Base-by-base conservation (phyloP, 441 rosid genomes). In the Melastoma candidum region DNA sequence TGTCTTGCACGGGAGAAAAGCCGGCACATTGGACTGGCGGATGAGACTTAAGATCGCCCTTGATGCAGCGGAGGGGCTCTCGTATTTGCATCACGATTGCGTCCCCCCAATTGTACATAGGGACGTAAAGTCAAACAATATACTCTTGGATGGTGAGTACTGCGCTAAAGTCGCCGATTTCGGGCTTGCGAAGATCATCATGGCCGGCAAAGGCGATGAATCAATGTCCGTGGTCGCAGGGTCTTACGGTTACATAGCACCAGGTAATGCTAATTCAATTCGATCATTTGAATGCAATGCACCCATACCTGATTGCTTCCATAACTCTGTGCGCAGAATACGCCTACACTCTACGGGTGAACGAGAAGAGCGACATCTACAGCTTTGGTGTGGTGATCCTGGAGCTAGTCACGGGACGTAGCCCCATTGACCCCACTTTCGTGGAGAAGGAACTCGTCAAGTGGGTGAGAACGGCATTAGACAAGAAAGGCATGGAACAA, bases 311-410 rank as follows among this genome's bases (percentile, higher is more conserved):
- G 14, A 50, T 24, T 12, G n/a, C 32, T 26, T 24, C 39, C 13
- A 12, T 14, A 25, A n/a, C 12, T 53, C 2, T 44, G 32, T 39
- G 43, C 14, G 74, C 78, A 77, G 87, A 84, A 61, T 83, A 83
- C 14, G 78, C 78, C 1, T 81, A 83, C 11, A 83, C 87, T 13
- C 77, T 80, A 11, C 63, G 78, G 58, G 90, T 83, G 56, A 81
- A 78, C 39, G 87, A 83, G 54, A 83, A 83, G 76, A 80, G 90
- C 29, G 90, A 83, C 55, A 78, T 73, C 48, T 83, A 77, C 65
- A 81, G 87, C 44, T 83, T 83, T 0, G 85, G 90, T 12, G 81
- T 83, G 7, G 87, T 83, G 36, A 59, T 83, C 44, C 58, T 83
- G 51, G 90, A 83, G 59, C 43, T 81, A 48, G 81, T 77, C 11